Conservation (phyloP, 306 rosid genomes). For the Adenanthera pavonina region DNA sequence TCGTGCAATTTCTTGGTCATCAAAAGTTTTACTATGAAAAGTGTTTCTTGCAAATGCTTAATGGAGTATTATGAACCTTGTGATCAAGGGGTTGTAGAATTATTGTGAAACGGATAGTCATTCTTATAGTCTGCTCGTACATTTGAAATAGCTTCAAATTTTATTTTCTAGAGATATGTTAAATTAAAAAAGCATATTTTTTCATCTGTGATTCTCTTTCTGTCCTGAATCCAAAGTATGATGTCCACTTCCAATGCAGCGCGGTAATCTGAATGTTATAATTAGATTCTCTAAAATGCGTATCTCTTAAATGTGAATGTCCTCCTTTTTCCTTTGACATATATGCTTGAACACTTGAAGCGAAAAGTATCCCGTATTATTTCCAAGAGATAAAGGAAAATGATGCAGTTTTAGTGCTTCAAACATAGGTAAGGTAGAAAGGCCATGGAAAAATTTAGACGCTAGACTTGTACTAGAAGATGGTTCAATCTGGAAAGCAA, state of each 20-base stretch:
- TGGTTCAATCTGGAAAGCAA: slow-evolving; percentile 73
- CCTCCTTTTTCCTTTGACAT: neutral
- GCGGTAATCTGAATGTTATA: neutral
- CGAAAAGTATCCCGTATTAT: neutral
- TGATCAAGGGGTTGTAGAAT: neutral
- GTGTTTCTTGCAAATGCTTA: neutral
- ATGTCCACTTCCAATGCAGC: neutral
- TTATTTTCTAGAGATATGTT: too few species aligned
- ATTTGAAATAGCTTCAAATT: too few species aligned
- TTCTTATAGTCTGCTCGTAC: neutral
- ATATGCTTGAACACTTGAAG: neutral
- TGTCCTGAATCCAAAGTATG: neutral
- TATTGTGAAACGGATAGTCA: neutral
- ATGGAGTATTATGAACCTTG: neutral
- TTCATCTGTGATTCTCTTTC: neutral
- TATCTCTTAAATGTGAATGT: neutral
- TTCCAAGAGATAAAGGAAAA: neutral
- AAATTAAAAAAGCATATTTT: too few species aligned
- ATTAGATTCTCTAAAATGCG: neutral
- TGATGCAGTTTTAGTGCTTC: neutral
- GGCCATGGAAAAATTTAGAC: slow-evolving; percentile 70
- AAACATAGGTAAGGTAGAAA: slow-evolving; percentile 51
- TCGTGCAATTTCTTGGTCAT: neutral
- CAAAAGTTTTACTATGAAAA: neutral
- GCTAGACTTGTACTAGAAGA: slow-evolving; percentile 72